Conservation (phyloP, 192 early-diverging fungal species). For the Mortierella antarctica region DNA sequence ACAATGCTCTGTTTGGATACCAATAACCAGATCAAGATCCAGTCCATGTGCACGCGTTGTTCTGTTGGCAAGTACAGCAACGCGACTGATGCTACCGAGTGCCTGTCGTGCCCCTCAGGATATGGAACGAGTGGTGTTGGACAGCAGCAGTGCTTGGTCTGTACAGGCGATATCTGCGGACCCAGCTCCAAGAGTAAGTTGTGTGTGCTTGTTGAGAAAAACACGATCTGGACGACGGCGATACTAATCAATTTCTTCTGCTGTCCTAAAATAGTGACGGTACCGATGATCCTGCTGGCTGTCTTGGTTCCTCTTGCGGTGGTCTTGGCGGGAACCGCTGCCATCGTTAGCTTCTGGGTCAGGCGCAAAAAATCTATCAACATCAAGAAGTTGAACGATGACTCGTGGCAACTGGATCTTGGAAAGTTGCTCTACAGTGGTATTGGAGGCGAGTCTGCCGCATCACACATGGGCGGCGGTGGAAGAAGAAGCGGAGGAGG, state of each 20-base stretch:
- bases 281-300: slow-evolving; percentile 8
- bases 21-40: slow-evolving; percentile 15
- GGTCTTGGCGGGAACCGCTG: background rate
- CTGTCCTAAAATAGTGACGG: background rate
- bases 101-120: slow-evolving; percentile 14
- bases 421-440: slow-evolving; percentile 28
- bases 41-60: slow-evolving; percentile 32
- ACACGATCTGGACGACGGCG: background rate
- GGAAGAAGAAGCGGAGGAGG: background rate
- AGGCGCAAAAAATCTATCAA: slow-evolving; percentile 18
- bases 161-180: slow-evolving; percentile 15
- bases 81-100: slow-evolving; percentile 10
- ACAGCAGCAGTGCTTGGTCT: slow-evolving; percentile 18
- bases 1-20: slow-evolving; percentile 27
- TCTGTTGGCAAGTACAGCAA: slow-evolving; percentile 7
- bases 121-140: slow-evolving; percentile 20
- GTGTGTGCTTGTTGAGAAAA: background rate
- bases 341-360: slow-evolving; percentile 9
- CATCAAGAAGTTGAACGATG: slow-evolving; percentile 40
- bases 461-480: slow-evolving; percentile 10
- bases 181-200: slow-evolving; percentile 10
- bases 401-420: slow-evolving; percentile 52
- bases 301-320: slow-evolving; percentile 19
- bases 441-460: slow-evolving; percentile 28
- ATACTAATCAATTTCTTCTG: background rate